Evolutionary conservation across 2,329 filamentous ascomycete species (phyloP).

Genomic region (Penicillium vulpinum): DNA sequence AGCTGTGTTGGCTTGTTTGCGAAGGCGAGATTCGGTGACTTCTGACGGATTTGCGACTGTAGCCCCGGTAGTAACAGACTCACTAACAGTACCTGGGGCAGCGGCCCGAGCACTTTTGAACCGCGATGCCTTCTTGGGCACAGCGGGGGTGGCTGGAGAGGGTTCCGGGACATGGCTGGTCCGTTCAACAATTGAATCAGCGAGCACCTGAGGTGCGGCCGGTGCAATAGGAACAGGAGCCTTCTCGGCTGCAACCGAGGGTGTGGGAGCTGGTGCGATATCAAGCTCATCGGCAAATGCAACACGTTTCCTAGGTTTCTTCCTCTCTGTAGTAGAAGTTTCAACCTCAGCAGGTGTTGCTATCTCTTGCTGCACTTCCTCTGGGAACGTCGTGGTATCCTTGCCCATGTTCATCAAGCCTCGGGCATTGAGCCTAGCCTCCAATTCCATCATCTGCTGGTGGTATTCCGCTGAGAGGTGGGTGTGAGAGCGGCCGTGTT

Average conservation of each 20-base stretch:
- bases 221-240: conserved; percentile 29
- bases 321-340: conserved; percentile 23
- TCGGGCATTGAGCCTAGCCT: conserved; percentile 67
- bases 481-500: conserved; percentile 69
- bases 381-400: conserved; percentile 37
- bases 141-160: conserved; percentile 12
- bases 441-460: conserved; percentile 79
- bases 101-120: conserved; percentile 44
- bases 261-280: conserved; percentile 57
- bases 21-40: conserved; percentile 20
- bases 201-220: conserved; percentile 37
- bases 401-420: conserved; percentile 61
- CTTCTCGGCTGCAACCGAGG: conserved; percentile 27
- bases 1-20: conserved; percentile 24
- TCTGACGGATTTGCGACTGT: conserved; percentile 16
- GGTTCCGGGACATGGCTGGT: conserved; percentile 23
- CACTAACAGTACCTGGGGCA: conserved; percentile 5
- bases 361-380: conserved; percentile 33
- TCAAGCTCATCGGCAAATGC: conserved; percentile 76
- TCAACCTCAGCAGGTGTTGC: conserved; percentile 25
- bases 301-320: conserved; percentile 64
- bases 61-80: conserved; percentile 9
- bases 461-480: conserved; percentile 74
- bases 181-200: conserved; percentile 49
- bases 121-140: conserved; percentile 45